phyloP scores from a whole-genome alignment of 164 flowering plant species.

The Piper betle region DNA sequence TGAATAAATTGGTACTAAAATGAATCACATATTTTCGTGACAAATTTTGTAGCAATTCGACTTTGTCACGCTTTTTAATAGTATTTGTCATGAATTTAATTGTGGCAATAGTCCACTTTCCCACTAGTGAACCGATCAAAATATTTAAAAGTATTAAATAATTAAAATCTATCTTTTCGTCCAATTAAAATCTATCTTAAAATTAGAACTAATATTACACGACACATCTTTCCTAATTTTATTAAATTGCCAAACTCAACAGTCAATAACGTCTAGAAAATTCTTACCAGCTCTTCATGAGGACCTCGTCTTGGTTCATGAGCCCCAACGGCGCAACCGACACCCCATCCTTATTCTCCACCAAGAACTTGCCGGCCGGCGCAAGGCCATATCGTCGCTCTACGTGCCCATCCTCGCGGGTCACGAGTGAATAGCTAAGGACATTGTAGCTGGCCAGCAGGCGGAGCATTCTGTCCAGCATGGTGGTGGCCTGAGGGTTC shows the following conservation, averaged over 20 bases:
- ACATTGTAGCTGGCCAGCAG: slow-evolving; percentile 55
- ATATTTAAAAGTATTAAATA: too few species aligned
- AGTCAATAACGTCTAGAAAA: too few species aligned
- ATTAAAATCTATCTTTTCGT: background rate
- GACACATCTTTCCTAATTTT: too few species aligned
- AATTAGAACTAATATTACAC: too few species aligned
- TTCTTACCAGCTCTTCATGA: slow-evolving; percentile 97
- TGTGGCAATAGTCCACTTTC: background rate
- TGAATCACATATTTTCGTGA: too few species aligned
- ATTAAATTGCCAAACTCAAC: background rate
- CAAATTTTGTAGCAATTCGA: too few species aligned
- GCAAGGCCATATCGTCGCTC: slow-evolving; percentile 66
- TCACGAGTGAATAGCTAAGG: slow-evolving; percentile 30
- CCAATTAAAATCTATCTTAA: background rate
- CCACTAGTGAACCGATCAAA: background rate
- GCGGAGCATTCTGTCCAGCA: slow-evolving; percentile 73
- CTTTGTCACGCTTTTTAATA: too few species aligned
- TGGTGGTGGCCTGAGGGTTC: slow-evolving; percentile 53
- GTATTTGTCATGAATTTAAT: too few species aligned
- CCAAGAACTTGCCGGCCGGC: slow-evolving; percentile 63
- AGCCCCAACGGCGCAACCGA: slow-evolving; percentile 48
- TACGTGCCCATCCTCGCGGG: slow-evolving; percentile 28
- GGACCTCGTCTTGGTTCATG: slow-evolving; percentile 81
- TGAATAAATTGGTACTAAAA: too few species aligned
- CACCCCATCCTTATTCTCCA: slow-evolving; percentile 61